Base-by-base conservation (phyloP, 164 flowering plant species). In the Tetrastigma voinierianum region DNA sequence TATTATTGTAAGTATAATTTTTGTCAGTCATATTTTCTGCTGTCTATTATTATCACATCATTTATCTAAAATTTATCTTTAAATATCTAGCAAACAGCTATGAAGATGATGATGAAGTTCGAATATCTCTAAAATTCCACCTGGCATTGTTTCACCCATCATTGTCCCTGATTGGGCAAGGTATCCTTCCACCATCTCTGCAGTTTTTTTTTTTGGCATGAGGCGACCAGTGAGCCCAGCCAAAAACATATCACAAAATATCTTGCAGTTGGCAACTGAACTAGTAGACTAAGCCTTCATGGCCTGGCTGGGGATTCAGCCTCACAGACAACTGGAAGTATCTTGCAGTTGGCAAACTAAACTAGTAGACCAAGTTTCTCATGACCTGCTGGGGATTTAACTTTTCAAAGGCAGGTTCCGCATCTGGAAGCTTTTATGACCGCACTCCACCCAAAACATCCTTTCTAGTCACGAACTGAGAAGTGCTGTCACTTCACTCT, bases 401-500 rank as follows among this genome's bases (percentile, higher is more conserved):
- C 61, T 65, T n/a, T n/a, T 49, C 56, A 46, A 44, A 19, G 55
- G 7, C 24, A 14, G 74, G 51, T 64, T 72, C 82, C 46, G 58
- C 46, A 18, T 52, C 25, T 54, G 72, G 74, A n/a, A 51, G 66
- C 49, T 70, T 45, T 57, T 60, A 62, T n/a, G n/a, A n/a, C n/a
- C n/a, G 70, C 71, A 13, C 72, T 56, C 65, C 82, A 51, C 51
- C 63, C 23, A 76, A 80, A 32, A 18, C 77, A 20, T 57, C 82
- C 7, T 67, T 73, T 61, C 76, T 49, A 83, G 79, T 66, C 87
- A 82, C n/a, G n/a, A 52, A 77, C 94, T 6, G 98, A 89, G 74
- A 78, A 83, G 66, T n/a, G 85, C 87, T 70, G 49, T 90, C 63
- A 78, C 67, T 78, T n/a, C n/a, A 79, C 67, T 66, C 86, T 90